These are phyloP conservation scores for Iris pallida DNA, from an alignment of 116 monocot genomes.

Conservation along the genomic window DNA sequence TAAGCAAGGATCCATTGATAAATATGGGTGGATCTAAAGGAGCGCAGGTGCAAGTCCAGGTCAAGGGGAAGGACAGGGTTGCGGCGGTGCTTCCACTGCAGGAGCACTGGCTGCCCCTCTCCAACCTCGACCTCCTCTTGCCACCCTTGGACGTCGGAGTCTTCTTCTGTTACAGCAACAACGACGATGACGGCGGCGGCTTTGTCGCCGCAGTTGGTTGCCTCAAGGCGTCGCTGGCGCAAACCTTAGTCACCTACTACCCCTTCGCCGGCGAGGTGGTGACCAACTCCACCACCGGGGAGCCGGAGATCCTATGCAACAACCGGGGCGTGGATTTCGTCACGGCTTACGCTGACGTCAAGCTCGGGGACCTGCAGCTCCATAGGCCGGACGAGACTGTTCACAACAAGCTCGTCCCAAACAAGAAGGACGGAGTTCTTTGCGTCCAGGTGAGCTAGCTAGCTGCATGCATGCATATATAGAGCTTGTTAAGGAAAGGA, in stretches of 20 bases:
- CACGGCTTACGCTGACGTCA: conserved; percentile 41
- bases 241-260: conserved; percentile 52
- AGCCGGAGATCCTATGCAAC: conserved; percentile 71
- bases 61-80: conserved; percentile 25
- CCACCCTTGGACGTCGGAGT: conserved; percentile 53
- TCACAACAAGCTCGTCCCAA: conserved; percentile 45
- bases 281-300: conserved; percentile 28
- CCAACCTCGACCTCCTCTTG: conserved; percentile 75
- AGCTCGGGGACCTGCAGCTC: conserved; percentile 34
- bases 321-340: conserved; percentile 69
- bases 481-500: no score
- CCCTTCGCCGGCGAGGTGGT: conserved; percentile 65
- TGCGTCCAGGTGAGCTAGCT: conserved; percentile 24
- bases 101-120: conserved; percentile 59
- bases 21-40: no score
- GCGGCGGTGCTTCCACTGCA: conserved; percentile 48
- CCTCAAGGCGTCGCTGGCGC: conserved; percentile 48
- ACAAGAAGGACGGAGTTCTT: conserved; percentile 37
- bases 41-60: background rate
- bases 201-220: conserved; percentile 9
- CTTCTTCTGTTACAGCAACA: conserved; percentile 64
- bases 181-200: background rate
- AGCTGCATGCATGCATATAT: no score
- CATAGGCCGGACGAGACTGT: conserved; percentile 37
- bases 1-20: no score